Conservation (phyloP, 2,329 filamentous ascomycete species). For the Aspergillus latus region DNA sequence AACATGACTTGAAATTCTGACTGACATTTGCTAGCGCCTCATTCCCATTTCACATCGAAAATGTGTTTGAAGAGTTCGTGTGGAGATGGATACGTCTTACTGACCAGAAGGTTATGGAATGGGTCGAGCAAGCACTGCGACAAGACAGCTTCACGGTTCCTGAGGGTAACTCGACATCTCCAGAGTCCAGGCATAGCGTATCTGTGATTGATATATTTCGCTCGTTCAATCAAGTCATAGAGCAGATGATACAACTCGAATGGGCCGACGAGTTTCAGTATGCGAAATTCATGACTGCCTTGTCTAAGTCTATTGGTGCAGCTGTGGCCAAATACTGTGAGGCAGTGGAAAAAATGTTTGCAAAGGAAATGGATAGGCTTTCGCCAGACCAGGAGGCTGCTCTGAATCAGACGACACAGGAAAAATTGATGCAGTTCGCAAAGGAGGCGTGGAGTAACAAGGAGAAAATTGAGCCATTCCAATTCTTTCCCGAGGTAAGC, state of each 20-base stretch:
- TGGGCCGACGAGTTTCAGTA: slow-evolving; percentile 95
- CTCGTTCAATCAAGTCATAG: slow-evolving; percentile 86
- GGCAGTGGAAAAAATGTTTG: slow-evolving; percentile 79
- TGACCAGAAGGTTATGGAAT: slow-evolving; percentile 74
- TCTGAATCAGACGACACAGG: slow-evolving; percentile 76
- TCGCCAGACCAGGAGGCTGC: slow-evolving; percentile 83
- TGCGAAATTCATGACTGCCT: slow-evolving; percentile 93
- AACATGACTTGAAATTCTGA: slow-evolving; percentile 15
- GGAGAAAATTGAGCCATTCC: slow-evolving; percentile 92
- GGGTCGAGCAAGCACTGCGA: slow-evolving; percentile 87
- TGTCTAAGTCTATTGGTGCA: slow-evolving; percentile 81
- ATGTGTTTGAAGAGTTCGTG: slow-evolving; percentile 83
- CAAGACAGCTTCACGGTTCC: slow-evolving; percentile 83
- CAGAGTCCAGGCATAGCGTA: slow-evolving; percentile 86
- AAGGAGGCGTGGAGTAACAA: slow-evolving; percentile 91
- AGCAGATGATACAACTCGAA: slow-evolving; percentile 79
- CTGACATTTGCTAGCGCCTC: slow-evolving; percentile 44
- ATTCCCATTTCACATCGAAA: slow-evolving; percentile 87
- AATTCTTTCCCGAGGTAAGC: slow-evolving; percentile 86
- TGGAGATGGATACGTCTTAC: slow-evolving; percentile 91
- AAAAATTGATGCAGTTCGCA: slow-evolving; percentile 89
- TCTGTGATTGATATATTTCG: slow-evolving; percentile 92
- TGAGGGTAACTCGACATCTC: slow-evolving; percentile 62
- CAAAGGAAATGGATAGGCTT: slow-evolving; percentile 87
- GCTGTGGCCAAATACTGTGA: slow-evolving; percentile 91